Base-by-base conservation (phyloP, 1,139 yeast species). In the Arxiozyma slooffiae region DNA sequence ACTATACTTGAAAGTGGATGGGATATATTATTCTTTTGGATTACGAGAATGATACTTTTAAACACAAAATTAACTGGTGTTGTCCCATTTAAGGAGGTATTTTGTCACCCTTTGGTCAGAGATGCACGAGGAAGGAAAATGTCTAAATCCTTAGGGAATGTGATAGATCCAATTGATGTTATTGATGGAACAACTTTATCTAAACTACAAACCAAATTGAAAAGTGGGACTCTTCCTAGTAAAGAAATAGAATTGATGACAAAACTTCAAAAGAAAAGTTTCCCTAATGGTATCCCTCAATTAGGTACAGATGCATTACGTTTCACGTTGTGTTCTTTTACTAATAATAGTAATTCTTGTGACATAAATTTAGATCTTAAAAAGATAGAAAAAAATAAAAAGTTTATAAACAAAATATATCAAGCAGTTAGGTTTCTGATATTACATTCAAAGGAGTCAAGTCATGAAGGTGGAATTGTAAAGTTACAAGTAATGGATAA, bases 1-100 rank as follows among this genome's bases (percentile, higher is more conserved):
- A 81, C 92, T 37, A 73, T 92, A 80, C 76, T 92, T 64, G 98
- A 92, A 72, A 92, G 98, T 46, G 98, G 98, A 57, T 92, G 98
- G 98, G 98, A 92, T 74, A 92, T 92, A 67, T 76, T 92, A 64
- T 92, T 92, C 79, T 92, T 92, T 82, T 92, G 98, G 98, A 97
- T 92, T 52, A 80, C 95, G 38, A 82, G 98, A 72, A 92, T 92
- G 98, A 83, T 90, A 57, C 79, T 90, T 74, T 73, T 92, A 64
- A 92, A 96, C 52, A 69, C 87, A 62, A 89, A 90, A 72, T 76
- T 92, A 68, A 86, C 96, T 26, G 96, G 46, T 74, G 82, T 54
- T 79, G 87, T 55, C 16, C 98, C 98, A 53, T 92, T 92, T 77
- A 82, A 80, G 62, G 97, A 92, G 71, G 97, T 92, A 20, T 92